Percentiles rank a stretch among this genome's conserved stretches.
Conservation (phyloP, 2,329 filamentous ascomycete genomes). For the Verticillium nubilum region DNA sequence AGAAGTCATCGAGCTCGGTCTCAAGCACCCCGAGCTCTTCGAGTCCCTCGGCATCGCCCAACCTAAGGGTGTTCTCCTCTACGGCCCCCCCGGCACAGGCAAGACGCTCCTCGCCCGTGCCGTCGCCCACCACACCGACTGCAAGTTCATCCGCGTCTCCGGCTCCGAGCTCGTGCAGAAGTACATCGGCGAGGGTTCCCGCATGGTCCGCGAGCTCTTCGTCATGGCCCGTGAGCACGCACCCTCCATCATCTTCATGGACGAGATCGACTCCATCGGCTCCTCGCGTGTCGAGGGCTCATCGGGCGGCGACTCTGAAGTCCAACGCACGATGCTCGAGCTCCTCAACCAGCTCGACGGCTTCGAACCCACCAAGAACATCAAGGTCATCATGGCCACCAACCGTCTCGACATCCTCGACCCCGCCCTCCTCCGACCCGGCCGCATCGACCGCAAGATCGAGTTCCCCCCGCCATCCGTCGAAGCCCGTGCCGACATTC, state of each 20-base stretch:
- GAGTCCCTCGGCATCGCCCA: slow-evolving; percentile 98
- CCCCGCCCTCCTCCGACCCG: slow-evolving; percentile 88
- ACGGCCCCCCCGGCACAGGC: slow-evolving; percentile 93
- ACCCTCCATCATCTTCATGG: slow-evolving; percentile 99
- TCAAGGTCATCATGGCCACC: slow-evolving; percentile 99
- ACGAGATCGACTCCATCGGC: slow-evolving; percentile 98
- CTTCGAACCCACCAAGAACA: slow-evolving; percentile 99
- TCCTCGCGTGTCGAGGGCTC: slow-evolving; percentile 95
- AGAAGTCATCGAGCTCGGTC: slow-evolving; percentile 96
- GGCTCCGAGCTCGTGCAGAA: slow-evolving; percentile 97
- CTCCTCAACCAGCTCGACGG: slow-evolving; percentile 97
- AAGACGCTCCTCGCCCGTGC: slow-evolving; percentile 94
- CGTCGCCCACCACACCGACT: slow-evolving; percentile 96
- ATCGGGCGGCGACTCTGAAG: slow-evolving; percentile 92
- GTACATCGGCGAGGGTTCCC: slow-evolving; percentile 96
- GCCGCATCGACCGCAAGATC: slow-evolving; percentile 97
- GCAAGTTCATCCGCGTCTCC: slow-evolving; percentile 97
- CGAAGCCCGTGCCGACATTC: slow-evolving; percentile 93
- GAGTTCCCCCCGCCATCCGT: slow-evolving; percentile 97
- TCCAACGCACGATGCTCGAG: slow-evolving; percentile 98
- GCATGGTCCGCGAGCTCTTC: slow-evolving; percentile 98
- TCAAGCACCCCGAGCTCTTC: slow-evolving; percentile 98
- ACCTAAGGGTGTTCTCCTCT: slow-evolving; percentile 93
- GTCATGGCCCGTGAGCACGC: slow-evolving; percentile 98
- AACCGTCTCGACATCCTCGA: slow-evolving; percentile 97